A percentile compares a stretch with the other conserved stretches of the same genome.
These are phyloP conservation scores for Blastomyces gilchristii DNA, from an alignment of 2,329 filamentous ascomycete species.

Conservation along the genomic window DNA sequence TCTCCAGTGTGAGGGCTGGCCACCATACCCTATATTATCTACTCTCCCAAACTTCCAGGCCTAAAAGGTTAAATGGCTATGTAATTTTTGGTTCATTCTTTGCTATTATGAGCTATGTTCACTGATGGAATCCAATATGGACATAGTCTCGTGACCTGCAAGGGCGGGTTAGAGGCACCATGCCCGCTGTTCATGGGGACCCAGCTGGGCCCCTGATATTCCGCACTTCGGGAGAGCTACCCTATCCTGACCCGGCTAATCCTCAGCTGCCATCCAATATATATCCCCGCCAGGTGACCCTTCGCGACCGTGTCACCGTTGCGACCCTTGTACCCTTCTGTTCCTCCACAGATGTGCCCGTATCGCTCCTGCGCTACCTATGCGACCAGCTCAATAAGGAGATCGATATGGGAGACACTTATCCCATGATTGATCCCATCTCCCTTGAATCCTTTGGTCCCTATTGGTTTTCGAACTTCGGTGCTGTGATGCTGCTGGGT, in stretches of 20 bases:
- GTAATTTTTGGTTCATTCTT: not conserved
- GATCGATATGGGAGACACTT: conserved; percentile 85
- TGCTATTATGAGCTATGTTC: not conserved
- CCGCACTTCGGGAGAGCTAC: conserved; percentile 55
- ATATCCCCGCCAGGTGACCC: conserved; percentile 63
- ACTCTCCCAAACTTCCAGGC: not conserved
- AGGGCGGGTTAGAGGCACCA: conserved; percentile 27
- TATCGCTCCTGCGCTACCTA: conserved; percentile 63
- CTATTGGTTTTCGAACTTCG: conserved; percentile 90
- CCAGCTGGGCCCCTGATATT: conserved; percentile 60
- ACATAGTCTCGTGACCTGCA: conserved; percentile 16
- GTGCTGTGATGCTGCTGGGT: conserved; percentile 75
- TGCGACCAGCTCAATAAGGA: conserved; percentile 79
- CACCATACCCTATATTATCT: not conserved
- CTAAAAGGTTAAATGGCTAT: not conserved
- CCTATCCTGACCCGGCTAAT: conserved; percentile 53
- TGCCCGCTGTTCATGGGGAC: conserved; percentile 73
- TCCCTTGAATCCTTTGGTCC: conserved; percentile 62
- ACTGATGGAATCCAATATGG: not conserved
- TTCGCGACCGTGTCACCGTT: conserved; percentile 72
- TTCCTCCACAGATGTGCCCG: conserved; percentile 65
- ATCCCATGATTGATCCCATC: conserved; percentile 74
- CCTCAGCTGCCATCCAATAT: conserved; percentile 60
- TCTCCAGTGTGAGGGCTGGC: not conserved
- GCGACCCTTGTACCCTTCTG: conserved; percentile 77